phyloP scores from a whole-genome alignment of 2,329 filamentous ascomycete species.

The Hypoxylon sp. region DNA sequence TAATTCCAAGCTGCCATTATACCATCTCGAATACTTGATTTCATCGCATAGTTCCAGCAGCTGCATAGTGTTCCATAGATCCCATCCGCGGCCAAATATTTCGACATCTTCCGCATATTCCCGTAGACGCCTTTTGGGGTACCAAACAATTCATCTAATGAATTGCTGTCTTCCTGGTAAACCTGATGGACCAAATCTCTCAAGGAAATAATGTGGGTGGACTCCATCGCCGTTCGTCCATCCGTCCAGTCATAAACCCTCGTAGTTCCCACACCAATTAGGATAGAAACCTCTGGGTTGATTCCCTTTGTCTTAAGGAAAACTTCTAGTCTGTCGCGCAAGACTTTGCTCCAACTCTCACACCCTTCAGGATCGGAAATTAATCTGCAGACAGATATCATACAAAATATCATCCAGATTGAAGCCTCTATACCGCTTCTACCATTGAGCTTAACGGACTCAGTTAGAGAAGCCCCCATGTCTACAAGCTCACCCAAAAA shows the following conservation, averaged over 20 bases:
- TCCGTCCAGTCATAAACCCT: background rate
- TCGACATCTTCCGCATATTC: background rate
- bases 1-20: constrained; percentile 1
- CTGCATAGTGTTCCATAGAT: background rate
- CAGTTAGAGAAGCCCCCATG: constrained; percentile 6
- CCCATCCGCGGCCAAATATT: background rate
- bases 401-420: constrained; percentile 9
- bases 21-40: background rate
- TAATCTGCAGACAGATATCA: too few relatives aligned
- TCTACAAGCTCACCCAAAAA: background rate
- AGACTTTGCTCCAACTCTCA: too few relatives aligned
- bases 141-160: constrained; percentile 2
- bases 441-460: background rate
- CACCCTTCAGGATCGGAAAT: too few relatives aligned
- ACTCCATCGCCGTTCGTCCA: too few relatives aligned
- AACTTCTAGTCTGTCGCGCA: background rate
- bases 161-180: background rate
- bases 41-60: background rate
- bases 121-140: background rate
- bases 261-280: background rate
- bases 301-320: background rate
- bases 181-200: constrained; percentile 2
- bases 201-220: constrained; percentile 3
- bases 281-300: background rate
- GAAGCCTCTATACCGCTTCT: background rate